Evolutionary conservation across 2,329 filamentous ascomycete species (phyloP).

Genomic region (Fusarium paranaense): DNA sequence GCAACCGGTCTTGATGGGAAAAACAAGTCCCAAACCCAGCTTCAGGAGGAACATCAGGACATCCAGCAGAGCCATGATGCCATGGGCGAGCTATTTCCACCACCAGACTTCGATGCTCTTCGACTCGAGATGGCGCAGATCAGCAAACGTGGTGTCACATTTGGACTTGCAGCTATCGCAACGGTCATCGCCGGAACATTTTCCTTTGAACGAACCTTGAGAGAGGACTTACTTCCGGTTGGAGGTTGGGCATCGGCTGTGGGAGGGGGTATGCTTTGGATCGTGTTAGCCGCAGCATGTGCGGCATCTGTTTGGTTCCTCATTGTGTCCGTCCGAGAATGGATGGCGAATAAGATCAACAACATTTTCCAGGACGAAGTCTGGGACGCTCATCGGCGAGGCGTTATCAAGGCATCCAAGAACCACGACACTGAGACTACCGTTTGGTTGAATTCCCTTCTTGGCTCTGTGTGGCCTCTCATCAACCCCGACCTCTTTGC

Average conservation of each 20-base stretch:
- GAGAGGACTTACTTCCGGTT: slow-evolving; percentile 14
- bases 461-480: slow-evolving; percentile 77
- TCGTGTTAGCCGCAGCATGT: slow-evolving; percentile 43
- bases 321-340: slow-evolving; percentile 64
- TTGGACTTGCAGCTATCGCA: slow-evolving; percentile 52
- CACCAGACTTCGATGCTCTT: slow-evolving; percentile 60
- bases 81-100: slow-evolving; percentile 59
- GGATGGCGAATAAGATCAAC: slow-evolving; percentile 71
- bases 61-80: slow-evolving; percentile 55
- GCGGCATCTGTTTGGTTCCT: slow-evolving; percentile 48
- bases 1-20: slow-evolving; percentile 53
- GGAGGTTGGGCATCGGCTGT: slow-evolving; percentile 26
- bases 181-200: slow-evolving; percentile 46
- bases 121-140: slow-evolving; percentile 48
- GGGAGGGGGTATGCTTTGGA: slow-evolving; percentile 40
- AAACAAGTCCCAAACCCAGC: slow-evolving; percentile 54
- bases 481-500: slow-evolving; percentile 81
- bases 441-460: slow-evolving; percentile 77
- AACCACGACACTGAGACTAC: slow-evolving; percentile 70
- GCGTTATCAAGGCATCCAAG: slow-evolving; percentile 56
- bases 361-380: slow-evolving; percentile 75
- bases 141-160: slow-evolving; percentile 49
- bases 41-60: slow-evolving; percentile 50
- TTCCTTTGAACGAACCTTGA: slow-evolving; percentile 37
- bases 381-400: slow-evolving; percentile 73